Percentiles rank a stretch among this genome's conserved stretches.
phyloP scores from a whole-genome alignment of 768 basidiomycete genomes.

The Tulasnella sp. region DNA sequence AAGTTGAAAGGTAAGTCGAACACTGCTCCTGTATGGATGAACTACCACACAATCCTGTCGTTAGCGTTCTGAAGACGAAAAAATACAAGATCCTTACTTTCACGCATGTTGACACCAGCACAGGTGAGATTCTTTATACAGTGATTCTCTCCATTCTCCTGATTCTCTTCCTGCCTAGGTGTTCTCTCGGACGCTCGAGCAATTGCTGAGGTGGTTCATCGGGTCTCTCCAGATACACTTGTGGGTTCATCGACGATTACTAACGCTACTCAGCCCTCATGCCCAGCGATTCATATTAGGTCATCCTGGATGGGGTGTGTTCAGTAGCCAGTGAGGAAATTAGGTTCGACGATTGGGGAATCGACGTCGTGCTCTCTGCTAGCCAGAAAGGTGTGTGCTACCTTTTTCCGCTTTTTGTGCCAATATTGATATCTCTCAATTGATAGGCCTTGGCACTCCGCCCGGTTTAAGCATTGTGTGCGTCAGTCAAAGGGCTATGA shows the following conservation, averaged over 20 bases:
- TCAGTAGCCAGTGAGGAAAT: slow-evolving; percentile 94
- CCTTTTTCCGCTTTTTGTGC: neutral
- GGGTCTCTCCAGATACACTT: slow-evolving; percentile 74
- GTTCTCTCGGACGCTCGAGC: slow-evolving; percentile 76
- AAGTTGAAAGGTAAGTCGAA: slow-evolving; percentile 35
- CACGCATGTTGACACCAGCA: slow-evolving; percentile 92
- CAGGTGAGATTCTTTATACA: slow-evolving; percentile 31
- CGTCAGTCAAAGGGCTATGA: slow-evolving; percentile 66
- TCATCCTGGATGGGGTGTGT: slow-evolving; percentile 88
- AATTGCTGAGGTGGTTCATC: slow-evolving; percentile 57
- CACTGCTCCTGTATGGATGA: neutral
- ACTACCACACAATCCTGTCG: neutral
- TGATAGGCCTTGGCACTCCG: slow-evolving; percentile 69
- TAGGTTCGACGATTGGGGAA: slow-evolving; percentile 80
- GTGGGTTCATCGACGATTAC: slow-evolving; percentile 27
- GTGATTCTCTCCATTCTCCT: neutral
- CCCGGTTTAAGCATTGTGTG: slow-evolving; percentile 84
- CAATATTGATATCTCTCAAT: neutral
- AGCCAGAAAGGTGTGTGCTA: slow-evolving; percentile 55
- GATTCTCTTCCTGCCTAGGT: slow-evolving; percentile 29
- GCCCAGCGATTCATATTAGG: slow-evolving; percentile 27
- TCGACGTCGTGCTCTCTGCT: slow-evolving; percentile 79
- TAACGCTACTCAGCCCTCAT: slow-evolving; percentile 2
- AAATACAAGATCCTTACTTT: slow-evolving; percentile 83
- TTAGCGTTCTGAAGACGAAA: slow-evolving; percentile 51